These are phyloP conservation scores for Flueggea neowawraea DNA, from an alignment of 441 rosid genomes.

Conservation along the genomic window DNA sequence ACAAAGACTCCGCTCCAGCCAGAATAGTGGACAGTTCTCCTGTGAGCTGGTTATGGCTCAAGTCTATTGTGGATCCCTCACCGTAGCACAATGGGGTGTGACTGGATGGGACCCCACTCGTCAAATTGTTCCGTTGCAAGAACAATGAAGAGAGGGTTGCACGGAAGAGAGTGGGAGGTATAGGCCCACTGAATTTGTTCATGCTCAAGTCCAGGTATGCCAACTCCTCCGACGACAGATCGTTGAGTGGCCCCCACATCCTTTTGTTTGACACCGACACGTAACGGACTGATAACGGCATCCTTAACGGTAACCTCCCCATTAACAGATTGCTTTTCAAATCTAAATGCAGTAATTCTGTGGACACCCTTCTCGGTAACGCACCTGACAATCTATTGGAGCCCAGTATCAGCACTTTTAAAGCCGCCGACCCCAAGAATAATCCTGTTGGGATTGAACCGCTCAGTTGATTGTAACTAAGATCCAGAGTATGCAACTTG, in stretches of 20 bases:
- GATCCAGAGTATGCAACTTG: conserved; percentile 69
- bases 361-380: conserved; percentile 30
- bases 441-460: conserved; percentile 49
- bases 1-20: conserved; percentile 61
- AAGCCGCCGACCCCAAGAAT: conserved; percentile 24
- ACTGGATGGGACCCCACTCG: conserved; percentile 33
- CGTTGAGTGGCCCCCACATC: conserved; percentile 62
- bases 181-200: conserved; percentile 70
- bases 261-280: conserved; percentile 52
- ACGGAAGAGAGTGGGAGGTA: conserved; percentile 52
- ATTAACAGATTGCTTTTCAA: conserved; percentile 43
- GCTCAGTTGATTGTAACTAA: conserved; percentile 65
- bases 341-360: conserved; percentile 62
- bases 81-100: conserved; percentile 21
- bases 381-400: conserved; percentile 45
- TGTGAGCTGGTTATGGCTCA: conserved; percentile 65
- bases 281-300: conserved; percentile 69
- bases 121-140: conserved; percentile 80
- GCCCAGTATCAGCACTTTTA: conserved; percentile 53
- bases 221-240: conserved; percentile 45
- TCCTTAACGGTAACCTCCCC: conserved; percentile 39
- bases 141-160: conserved; percentile 46
- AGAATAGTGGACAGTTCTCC: conserved; percentile 49
- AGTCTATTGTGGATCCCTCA: conserved; percentile 57
- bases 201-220: conserved; percentile 72